phyloP scores from a whole-genome alignment of 2,329 filamentous ascomycete species.

The Cryphonectria carpinicola region DNA sequence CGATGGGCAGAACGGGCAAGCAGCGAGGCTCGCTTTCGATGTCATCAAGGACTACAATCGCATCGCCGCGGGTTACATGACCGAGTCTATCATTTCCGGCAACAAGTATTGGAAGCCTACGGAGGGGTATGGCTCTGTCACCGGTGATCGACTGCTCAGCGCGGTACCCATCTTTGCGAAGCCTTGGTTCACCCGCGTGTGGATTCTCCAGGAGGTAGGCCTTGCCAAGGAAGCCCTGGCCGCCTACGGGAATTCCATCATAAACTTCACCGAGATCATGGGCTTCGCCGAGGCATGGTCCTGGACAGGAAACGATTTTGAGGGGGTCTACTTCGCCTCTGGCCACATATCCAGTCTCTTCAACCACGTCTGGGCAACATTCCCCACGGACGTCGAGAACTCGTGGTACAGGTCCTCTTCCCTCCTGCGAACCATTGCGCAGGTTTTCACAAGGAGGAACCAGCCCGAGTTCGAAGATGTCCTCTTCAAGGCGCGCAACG shows the following conservation, averaged over 20 bases:
- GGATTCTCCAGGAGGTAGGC: conserved; percentile 16
- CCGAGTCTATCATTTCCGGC: background rate
- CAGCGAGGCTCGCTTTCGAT: background rate
- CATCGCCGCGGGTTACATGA: background rate
- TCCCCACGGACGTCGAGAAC: background rate
- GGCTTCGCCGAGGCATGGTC: background rate
- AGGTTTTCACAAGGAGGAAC: background rate
- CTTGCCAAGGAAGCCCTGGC: conserved; percentile 5
- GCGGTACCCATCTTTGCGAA: background rate
- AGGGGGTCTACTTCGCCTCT: background rate
- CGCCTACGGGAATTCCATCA: conserved; percentile 7
- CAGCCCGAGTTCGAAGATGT: background rate
- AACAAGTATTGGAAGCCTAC: background rate
- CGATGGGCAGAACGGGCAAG: background rate
- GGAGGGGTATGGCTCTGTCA: background rate
- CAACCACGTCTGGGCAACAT: background rate
- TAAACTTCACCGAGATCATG: conserved; percentile 2
- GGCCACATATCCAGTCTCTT: background rate
- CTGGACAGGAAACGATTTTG: background rate
- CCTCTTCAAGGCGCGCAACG: background rate
- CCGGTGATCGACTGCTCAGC: background rate
- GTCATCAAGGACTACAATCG: background rate
- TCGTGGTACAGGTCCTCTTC: background rate
- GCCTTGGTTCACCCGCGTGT: conserved; percentile 10
- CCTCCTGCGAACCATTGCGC: background rate